phyloP scores from a whole-genome alignment of 2,329 filamentous ascomycete genomes.

The Madurella mycetomatis region DNA sequence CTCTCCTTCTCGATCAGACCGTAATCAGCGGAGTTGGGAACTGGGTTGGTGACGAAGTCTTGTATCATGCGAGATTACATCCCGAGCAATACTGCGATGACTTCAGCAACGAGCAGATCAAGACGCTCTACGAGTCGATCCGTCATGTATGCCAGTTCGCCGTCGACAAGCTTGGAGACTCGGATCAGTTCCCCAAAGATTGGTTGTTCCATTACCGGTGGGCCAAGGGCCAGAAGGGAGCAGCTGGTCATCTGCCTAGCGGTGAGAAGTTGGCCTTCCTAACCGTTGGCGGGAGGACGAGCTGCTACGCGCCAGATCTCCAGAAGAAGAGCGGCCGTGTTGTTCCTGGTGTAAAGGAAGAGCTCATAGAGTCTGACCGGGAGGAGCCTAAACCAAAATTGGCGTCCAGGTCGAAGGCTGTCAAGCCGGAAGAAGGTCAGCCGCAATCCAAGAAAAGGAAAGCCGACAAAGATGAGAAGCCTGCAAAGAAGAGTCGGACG shows the following conservation, averaged over 20 bases:
- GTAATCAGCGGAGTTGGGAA: constrained; percentile 92
- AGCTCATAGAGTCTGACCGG: constrained; percentile 33
- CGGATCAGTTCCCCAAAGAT: constrained; percentile 74
- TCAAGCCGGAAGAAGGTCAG: constrained; percentile 12
- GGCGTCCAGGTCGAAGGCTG: constrained; percentile 10
- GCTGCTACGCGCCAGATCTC: constrained; percentile 76
- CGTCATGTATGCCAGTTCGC: constrained; percentile 76
- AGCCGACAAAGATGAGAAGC: constrained; percentile 9
- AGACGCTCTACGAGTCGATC: constrained; percentile 66
- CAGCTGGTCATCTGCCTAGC: constrained; percentile 64
- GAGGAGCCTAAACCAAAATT: constrained; percentile 8
- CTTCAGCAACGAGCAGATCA: constrained; percentile 67
- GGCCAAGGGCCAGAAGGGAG: constrained; percentile 78
- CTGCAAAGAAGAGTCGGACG: constrained; percentile 13
- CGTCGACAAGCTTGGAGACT: constrained; percentile 74
- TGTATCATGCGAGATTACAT: constrained; percentile 85
- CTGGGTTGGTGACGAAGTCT: constrained; percentile 92
- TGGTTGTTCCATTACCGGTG: constrained; percentile 90
- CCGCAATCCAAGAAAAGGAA: constrained; percentile 14
- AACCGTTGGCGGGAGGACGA: constrained; percentile 87
- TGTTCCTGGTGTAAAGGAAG: constrained; percentile 40
- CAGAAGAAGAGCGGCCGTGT: constrained; percentile 70
- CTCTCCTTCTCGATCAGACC: constrained; percentile 79
- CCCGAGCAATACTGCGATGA: constrained; percentile 91
- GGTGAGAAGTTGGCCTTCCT: constrained; percentile 82